These are phyloP conservation scores for Haplosporangium sp. DNA, from an alignment of 371 early-diverging fungal species.

Conservation along the genomic window DNA sequence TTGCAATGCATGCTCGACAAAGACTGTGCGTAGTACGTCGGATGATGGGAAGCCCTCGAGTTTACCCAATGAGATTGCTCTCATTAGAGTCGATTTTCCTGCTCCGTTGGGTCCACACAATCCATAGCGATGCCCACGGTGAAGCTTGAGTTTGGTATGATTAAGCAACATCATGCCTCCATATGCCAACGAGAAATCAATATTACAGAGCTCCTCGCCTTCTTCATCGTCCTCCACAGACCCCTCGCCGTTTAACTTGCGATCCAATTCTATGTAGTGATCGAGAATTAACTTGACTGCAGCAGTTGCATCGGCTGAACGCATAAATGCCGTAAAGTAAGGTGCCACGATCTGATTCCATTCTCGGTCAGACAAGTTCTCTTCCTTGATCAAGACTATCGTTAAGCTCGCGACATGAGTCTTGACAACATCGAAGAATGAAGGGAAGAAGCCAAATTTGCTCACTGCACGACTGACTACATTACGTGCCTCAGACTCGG, in stretches of 20 bases:
- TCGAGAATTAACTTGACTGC: conserved; percentile 55
- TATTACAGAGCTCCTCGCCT: conserved; percentile 83
- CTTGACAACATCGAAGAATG: conserved; percentile 63
- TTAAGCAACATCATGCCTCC: conserved; percentile 87
- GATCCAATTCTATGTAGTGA: conserved; percentile 55
- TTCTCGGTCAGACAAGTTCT: conserved; percentile 48
- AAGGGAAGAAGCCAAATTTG: conserved; percentile 67
- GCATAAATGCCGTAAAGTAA: conserved; percentile 73
- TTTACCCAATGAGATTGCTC: conserved; percentile 81
- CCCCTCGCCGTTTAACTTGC: conserved; percentile 53
- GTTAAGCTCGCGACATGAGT: conserved; percentile 39
- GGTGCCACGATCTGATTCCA: conserved; percentile 61
- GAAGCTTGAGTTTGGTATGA: conserved; percentile 78
- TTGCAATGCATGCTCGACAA: conserved; percentile 84
- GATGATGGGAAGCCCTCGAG: conserved; percentile 84
- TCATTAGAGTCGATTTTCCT: conserved; percentile 92
- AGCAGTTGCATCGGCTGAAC: conserved; percentile 41
- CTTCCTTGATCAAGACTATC: conserved; percentile 47
- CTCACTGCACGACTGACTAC: conserved; percentile 59
- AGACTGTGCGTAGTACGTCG: conserved; percentile 75
- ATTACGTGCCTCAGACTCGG: conserved; percentile 58
- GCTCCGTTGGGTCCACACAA: conserved; percentile 89
- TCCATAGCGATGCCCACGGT: conserved; percentile 86
- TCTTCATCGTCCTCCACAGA: conserved; percentile 73
- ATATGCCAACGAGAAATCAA: conserved; percentile 85